Base-by-base conservation (phyloP, 495 filamentous ascomycete species). In the Jackrogersella minutella region DNA sequence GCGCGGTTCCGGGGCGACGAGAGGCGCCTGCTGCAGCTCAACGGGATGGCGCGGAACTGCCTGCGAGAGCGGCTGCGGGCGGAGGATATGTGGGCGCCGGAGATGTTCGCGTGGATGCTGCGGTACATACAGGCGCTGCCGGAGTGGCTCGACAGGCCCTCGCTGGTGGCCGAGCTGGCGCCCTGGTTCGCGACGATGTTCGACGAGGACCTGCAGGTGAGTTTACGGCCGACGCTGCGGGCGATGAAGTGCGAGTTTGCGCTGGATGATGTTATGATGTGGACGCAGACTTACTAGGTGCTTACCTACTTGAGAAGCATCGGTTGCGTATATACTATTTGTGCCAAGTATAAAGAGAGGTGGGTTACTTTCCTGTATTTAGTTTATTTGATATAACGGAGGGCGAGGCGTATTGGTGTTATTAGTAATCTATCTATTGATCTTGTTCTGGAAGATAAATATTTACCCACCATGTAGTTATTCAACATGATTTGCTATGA, bases 221-320 rank as follows among this genome's bases (percentile, higher is more conserved):
- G 56, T 55, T 77, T 84, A 11, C 77, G 79, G 52, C 81, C 79
- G 69, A 73, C 81, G 8, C 77, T 74, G 0, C 77, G 68, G 3
- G 66, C 68, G 22, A 76, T 77, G 9, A 74, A 75, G 3, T 84
- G 79, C 36, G 78, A 73, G 80, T 74, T 81, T 9, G 77, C 39
- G 3, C 17, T 69, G 5, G 41, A 64, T 11, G n/a, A 52, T 31
- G 28, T 69, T n/a, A 69, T 75, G 16, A 75, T 71, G 11, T 82
- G 74, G 63, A 81, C 72, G 16, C 77, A 44, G 24, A 16, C 3
- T 9, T 28, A n/a, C 2, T 39, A 22, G 11, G 21, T 3, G 26
- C 7, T 6, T 37, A 4, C 5, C 5, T 17, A n/a, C 5, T 19
- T 24, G 13, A 16, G 26, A 44, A 1, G 7, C 10, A 13, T 2